Evolutionary conservation across 2,329 filamentous ascomycete genomes (phyloP), one percentile per base, ranked within the genome.

Genomic region (Stachybotrys chartarum): DNA sequence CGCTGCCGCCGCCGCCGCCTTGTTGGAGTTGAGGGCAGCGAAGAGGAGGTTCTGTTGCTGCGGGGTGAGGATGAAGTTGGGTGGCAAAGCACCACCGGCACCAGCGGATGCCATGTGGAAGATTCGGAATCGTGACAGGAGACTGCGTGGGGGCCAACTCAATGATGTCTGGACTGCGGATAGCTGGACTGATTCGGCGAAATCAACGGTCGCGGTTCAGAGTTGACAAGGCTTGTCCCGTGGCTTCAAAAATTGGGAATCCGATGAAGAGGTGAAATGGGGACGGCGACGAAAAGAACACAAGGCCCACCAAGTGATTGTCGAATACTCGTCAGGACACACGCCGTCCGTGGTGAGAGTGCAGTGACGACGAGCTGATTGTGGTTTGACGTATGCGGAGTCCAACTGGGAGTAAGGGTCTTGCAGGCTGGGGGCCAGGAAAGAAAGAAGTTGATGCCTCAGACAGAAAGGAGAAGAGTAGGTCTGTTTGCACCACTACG

Each of bases 41-140:
- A 89, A 85, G 49, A 93, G 78, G 57, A 92, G 78, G 65, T 82
- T 85, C 76, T 92, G 87, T 71, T 93, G 88, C 66, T 88, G 83
- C 59, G 85, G 85, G 57, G 87, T 90, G 62, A 91, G 80, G 66
- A 86, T 84, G 69, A 90, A 86, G 67, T 82, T 80, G 59, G 73
- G 72, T 58, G 76, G 72, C 60, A 78, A 63, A 60, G 66, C 61
- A 56, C 68, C 74, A 57, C 70, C 68, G 57, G 75, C 69, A 54
- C 72, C 73, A 55, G 78, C 75, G 62, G 78, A 80, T 59, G 80
- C 73, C 81, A 84, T 84, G 55, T 55, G 54, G 55, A 55, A 24
- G 10, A 39, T 10, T 42, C 14, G 24, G 48, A 35, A 50, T 44
- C 32, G 42, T 16, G 30, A 31, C 16, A 3, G n/a, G 12, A 42